Evolutionary conservation across 2,329 filamentous ascomycete species (phyloP).

Genomic region (Penicillium sumatraense): DNA sequence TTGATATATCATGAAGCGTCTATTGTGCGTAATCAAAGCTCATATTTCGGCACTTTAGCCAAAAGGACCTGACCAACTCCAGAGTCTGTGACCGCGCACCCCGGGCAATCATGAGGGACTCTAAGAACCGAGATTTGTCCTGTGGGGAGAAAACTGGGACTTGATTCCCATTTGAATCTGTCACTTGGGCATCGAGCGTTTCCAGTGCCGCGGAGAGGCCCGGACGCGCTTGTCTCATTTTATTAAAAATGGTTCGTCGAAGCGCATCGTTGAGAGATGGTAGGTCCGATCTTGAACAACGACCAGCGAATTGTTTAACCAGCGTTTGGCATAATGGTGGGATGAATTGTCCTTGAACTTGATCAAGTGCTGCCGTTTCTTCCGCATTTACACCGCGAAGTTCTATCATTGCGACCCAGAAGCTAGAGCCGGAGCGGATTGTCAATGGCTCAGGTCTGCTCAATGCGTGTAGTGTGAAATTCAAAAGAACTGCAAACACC

Average conservation of each 20-base stretch:
- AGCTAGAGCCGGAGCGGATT: slow-evolving; percentile 51
- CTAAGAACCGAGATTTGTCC: slow-evolving; percentile 47
- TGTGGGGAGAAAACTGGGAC: slow-evolving; percentile 33
- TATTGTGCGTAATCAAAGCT: slow-evolving; percentile 45
- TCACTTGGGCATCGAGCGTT: slow-evolving; percentile 29
- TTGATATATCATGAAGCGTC: background rate
- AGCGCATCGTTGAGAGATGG: slow-evolving; percentile 48
- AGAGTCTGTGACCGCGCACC: slow-evolving; percentile 43
- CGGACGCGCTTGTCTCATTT: slow-evolving; percentile 44
- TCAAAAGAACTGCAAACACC: slow-evolving; percentile 40
- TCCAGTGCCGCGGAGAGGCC: slow-evolving; percentile 43
- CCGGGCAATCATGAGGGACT: slow-evolving; percentile 43
- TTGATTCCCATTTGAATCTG: slow-evolving; percentile 24
- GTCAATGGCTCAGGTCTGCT: slow-evolving; percentile 49
- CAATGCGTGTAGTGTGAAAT: slow-evolving; percentile 47
- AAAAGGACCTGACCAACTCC: slow-evolving; percentile 47
- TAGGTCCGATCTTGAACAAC: slow-evolving; percentile 51
- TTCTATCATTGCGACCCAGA: slow-evolving; percentile 47
- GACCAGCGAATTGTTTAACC: slow-evolving; percentile 47
- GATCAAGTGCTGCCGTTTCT: slow-evolving; percentile 30
- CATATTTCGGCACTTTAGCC: slow-evolving; percentile 49
- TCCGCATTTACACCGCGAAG: slow-evolving; percentile 30
- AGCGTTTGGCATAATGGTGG: slow-evolving; percentile 45
- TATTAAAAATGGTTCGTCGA: slow-evolving; percentile 47
- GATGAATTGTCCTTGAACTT: slow-evolving; percentile 40